A percentile compares a stretch with the other conserved stretches of the same genome.
Evolutionary conservation across 306 rosid species (phyloP).

Genomic region (Acmispon strigosus): DNA sequence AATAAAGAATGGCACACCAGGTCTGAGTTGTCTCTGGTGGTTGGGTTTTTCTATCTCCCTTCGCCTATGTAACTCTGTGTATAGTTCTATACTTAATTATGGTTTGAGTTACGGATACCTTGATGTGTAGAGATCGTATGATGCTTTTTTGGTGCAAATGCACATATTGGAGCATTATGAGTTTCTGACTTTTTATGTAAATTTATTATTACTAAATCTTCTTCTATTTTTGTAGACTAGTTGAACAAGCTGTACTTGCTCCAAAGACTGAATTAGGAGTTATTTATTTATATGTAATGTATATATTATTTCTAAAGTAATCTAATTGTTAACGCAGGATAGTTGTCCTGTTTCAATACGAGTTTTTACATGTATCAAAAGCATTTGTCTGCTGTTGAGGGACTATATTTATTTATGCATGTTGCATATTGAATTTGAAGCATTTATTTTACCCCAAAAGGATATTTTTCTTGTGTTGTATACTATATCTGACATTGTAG

Average conservation of each 20-base stretch:
- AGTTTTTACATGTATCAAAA: conserved; percentile 9
- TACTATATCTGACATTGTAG: conserved; percentile 1
- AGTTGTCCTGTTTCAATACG: not conserved
- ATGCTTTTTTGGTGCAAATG: not conserved
- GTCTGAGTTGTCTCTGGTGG: not conserved
- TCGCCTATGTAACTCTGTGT: not conserved
- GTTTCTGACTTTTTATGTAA: not conserved
- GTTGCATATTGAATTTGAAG: conserved; percentile 13
- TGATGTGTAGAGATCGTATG: not conserved
- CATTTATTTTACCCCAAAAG: not conserved
- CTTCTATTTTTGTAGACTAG: not conserved
- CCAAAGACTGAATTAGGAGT: not conserved
- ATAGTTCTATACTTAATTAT: not conserved
- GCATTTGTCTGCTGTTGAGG: conserved; percentile 18
- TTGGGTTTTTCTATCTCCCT: not conserved
- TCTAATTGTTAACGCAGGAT: conserved; percentile 26
- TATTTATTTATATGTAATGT: not conserved
- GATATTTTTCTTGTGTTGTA: not conserved
- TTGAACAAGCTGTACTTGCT: not conserved
- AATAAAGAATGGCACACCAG: not conserved
- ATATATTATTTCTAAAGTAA: not conserved
- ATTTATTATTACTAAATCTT: not conserved
- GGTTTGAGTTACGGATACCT: conserved; percentile 10
- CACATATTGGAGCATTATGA: not conserved
- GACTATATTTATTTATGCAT: conserved; percentile 14